Conservation (phyloP, 2,329 filamentous ascomycete genomes). For the Alternaria sp. region DNA sequence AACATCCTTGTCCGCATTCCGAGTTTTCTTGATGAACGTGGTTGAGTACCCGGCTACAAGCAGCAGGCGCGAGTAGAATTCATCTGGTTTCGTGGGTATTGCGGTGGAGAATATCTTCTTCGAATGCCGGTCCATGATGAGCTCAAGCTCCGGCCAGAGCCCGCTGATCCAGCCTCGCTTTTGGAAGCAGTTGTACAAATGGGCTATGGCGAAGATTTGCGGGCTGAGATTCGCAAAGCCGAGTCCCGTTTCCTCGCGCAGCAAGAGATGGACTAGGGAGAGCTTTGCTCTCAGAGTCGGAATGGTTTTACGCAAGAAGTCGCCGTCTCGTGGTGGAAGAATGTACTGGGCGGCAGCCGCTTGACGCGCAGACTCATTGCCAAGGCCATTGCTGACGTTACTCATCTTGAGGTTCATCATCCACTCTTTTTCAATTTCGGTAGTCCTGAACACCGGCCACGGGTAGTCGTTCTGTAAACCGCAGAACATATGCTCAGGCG, state of each 20-base stretch:
- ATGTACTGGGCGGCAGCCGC: not conserved
- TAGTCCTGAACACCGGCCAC: not conserved
- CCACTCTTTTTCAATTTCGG: not conserved
- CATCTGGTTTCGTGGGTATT: not conserved
- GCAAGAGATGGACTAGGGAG: not conserved
- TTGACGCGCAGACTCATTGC: not conserved
- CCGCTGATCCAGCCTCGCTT: not conserved
- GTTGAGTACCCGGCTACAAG: not conserved
- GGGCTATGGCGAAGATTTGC: not conserved
- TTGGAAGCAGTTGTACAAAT: not conserved
- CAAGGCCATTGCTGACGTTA: not conserved
- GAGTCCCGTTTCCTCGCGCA: not conserved
- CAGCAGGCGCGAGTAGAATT: not conserved
- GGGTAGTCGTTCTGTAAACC: not conserved
- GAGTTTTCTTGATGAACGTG: not conserved
- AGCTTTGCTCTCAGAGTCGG: not conserved
- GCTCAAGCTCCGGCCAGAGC: not conserved
- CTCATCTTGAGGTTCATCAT: not conserved
- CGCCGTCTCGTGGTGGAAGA: not conserved
- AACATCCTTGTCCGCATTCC: not conserved
- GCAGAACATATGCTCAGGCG: not conserved
- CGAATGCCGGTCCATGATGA: not conserved
- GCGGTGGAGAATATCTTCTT: not conserved
- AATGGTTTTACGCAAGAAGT: not conserved
- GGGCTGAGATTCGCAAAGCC: not conserved